These are phyloP conservation scores for Aspergillus thermomutatus DNA, from an alignment of 2,329 filamentous ascomycete species.

Conservation along the genomic window DNA sequence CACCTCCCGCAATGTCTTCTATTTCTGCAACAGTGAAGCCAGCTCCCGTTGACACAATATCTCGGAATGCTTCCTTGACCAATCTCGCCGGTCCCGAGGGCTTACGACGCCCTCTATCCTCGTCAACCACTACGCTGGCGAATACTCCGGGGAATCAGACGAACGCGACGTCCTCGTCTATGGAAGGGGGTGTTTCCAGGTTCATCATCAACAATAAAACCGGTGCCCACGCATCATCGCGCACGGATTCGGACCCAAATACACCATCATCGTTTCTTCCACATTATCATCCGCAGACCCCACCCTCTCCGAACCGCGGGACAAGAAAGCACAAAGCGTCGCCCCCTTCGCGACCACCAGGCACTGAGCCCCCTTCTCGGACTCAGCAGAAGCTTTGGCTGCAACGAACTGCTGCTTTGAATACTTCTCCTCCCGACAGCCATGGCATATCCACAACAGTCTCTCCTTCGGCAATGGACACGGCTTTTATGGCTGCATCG, in stretches of 20 bases:
- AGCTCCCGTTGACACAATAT: conserved; percentile 29
- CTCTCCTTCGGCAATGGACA: conserved; percentile 36
- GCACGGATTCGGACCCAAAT: conserved; percentile 43
- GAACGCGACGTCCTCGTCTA: conserved; percentile 45
- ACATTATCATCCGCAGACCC: conserved; percentile 46
- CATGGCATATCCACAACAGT: conserved; percentile 31
- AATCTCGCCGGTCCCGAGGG: conserved; percentile 33
- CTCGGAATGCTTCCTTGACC: conserved; percentile 35
- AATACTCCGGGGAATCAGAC: conserved; percentile 29
- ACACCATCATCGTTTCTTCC: conserved; percentile 47
- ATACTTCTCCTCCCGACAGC: conserved; percentile 42
- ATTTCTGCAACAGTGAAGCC: conserved; percentile 45
- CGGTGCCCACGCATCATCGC: conserved; percentile 29
- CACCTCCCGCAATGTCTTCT: conserved; percentile 48
- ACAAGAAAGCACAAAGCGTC: conserved; percentile 28
- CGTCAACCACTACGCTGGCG: conserved; percentile 24
- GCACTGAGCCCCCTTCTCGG: conserved; percentile 41
- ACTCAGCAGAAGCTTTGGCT: conserved; percentile 49
- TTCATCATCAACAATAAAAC: conserved; percentile 40
- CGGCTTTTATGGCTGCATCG: conserved; percentile 27
- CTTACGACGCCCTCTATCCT: conserved; percentile 29
- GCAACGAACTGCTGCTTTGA: conserved; percentile 43
- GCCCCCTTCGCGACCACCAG: conserved; percentile 32
- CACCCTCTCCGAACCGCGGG: conserved; percentile 37
- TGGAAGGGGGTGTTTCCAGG: conserved; percentile 45